Base-by-base conservation (phyloP, 441 rosid species). In the Iberis amara region DNA sequence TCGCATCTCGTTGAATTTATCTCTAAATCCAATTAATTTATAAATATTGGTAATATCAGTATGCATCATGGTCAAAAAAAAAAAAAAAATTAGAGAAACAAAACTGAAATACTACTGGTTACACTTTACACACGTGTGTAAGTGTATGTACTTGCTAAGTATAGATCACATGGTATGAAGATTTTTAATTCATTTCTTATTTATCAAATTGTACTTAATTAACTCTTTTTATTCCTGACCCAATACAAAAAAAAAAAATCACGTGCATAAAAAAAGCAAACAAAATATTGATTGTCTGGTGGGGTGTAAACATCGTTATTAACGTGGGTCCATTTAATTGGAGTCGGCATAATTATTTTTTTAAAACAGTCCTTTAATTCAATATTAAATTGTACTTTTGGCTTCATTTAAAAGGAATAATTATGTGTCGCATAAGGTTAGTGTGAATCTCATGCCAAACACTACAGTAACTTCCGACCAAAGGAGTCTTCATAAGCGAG, bases 381-480 rank as follows among this genome's bases (percentile, higher is more conserved):
- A 35, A 6, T 28, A 24, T n/a, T n/a, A 14, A 18, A 15, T 11
- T 9, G 8, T 49, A 32, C 49, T 38, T 50, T 55, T 21, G 30
- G 8, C 8, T 30, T 26, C 6, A 6, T 3, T 26, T 26, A 1
- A 3, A 10, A 9, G 2, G 4, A 5, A 32, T 8, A 32, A 32
- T 49, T 45, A 48, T 54, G 53, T 61, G 46, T 58, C 52, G 57
- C 71, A 57, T 65, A 58, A 47, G 60, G 69, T 50, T 33, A 63
- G 73, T 73, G 79, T 77, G 81, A 68, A 54, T 63, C 76, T 63
- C 76, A 69, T 77, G 74, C 35, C 59, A 40, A 63, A 66, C 63
- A 26, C 6, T 26, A 26, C 21, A 45, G 55, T 57, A 44, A 39
- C 74, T 56, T 66, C 51, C 60, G 33, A 47, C 46, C 5, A 59